A percentile compares a stretch with the other conserved stretches of the same genome.
These are phyloP conservation scores for Fagus crenata DNA, from an alignment of 306 rosid species.

Conservation along the genomic window DNA sequence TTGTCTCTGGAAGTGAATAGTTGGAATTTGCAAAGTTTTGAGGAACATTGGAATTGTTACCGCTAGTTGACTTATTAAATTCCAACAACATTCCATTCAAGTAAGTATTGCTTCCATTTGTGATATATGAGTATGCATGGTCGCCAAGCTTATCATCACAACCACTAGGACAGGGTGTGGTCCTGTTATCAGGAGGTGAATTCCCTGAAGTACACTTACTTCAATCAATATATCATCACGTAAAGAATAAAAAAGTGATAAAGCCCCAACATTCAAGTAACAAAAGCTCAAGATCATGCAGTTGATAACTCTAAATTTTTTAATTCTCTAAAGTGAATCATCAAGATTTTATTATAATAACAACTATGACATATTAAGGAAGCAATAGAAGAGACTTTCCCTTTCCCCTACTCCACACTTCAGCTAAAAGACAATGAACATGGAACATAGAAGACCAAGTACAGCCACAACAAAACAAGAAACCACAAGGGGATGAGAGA, in stretches of 20 bases:
- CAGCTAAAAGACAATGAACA: no score
- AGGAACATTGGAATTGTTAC: constrained; percentile 27
- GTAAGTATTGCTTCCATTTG: constrained; percentile 35
- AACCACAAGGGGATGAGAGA: no score
- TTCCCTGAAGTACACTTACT: constrained; percentile 34
- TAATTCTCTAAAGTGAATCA: no score
- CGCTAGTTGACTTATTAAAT: constrained; percentile 42
- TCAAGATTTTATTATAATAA: background rate
- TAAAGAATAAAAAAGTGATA: constrained; percentile 3
- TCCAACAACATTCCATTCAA: constrained; percentile 42
- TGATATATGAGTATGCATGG: constrained; percentile 29
- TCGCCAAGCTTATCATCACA: constrained; percentile 27
- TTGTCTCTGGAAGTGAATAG: constrained; percentile 38
- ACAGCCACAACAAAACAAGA: no score
- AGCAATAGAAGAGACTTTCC: no score
- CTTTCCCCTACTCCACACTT: no score
- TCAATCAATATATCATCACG: constrained; percentile 4
- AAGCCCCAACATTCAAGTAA: background rate
- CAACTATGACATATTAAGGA: no score
- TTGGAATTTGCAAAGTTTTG: constrained; percentile 33
- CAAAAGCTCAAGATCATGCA: background rate
- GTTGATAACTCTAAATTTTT: background rate
- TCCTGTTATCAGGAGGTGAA: constrained; percentile 35
- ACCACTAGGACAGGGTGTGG: constrained; percentile 31
- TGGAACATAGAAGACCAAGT: no score